Conservation (phyloP, 2,329 filamentous ascomycete species). For the Hymenoscyphus repandus region DNA sequence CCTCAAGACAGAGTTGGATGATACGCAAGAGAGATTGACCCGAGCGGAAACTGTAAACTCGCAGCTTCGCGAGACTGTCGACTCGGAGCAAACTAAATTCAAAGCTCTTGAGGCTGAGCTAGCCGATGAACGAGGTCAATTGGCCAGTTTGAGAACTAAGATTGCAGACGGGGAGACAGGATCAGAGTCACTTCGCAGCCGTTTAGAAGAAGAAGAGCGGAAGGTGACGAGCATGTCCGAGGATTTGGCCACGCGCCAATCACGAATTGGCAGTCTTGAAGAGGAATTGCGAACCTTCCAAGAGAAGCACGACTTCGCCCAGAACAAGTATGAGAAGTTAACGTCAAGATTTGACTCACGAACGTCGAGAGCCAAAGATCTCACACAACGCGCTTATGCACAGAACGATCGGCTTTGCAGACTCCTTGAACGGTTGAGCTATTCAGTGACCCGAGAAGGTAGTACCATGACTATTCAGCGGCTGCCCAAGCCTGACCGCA, state of each 20-base stretch:
- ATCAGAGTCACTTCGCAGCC: conserved; percentile 70
- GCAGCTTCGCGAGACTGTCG: conserved; percentile 48
- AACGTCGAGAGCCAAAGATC: conserved; percentile 68
- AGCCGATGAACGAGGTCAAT: conserved; percentile 61
- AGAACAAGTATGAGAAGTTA: conserved; percentile 46
- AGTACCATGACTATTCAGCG: conserved; percentile 72
- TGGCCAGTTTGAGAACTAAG: conserved; percentile 62
- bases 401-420: conserved; percentile 81
- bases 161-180: conserved; percentile 81
- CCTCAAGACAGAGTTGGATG: conserved; percentile 52
- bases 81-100: conserved; percentile 49
- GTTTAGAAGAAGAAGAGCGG: conserved; percentile 69
- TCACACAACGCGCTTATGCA: conserved; percentile 76
- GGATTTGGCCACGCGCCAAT: conserved; percentile 68
- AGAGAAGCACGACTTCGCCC: conserved; percentile 54
- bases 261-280: conserved; percentile 69
- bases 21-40: conserved; percentile 47
- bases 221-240: conserved; percentile 63
- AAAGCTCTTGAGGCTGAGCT: conserved; percentile 51
- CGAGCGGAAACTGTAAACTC: conserved; percentile 46
- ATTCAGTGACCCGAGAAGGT: conserved; percentile 70
- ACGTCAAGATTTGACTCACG: conserved; percentile 61
- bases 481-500: conserved; percentile 54
- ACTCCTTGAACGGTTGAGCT: conserved; percentile 82
- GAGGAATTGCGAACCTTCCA: conserved; percentile 67